Base-by-base conservation (phyloP, 352 stramenopile species). In the Globisporangium orthogonon region DNA sequence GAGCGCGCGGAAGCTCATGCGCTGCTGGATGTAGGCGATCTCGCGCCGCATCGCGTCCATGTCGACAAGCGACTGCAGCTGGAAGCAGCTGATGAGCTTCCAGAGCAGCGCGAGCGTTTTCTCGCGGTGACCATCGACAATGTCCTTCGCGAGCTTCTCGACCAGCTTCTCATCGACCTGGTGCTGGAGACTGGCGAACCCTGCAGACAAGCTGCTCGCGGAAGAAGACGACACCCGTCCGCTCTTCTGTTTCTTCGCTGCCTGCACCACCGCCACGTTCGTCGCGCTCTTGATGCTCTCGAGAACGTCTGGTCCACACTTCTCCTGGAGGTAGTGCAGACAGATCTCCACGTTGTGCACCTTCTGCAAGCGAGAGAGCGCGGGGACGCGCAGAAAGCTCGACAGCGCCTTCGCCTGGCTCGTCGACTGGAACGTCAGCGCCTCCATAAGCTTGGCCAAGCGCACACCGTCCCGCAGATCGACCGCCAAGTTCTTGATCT, bases 381-480 rank as follows among this genome's bases (percentile, higher is more conserved):
- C 90, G 6, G 97, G 97, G 10, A 98, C 75, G n/a, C 95, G 84
- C 47, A 99, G 76, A 39, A 84, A 89, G 10, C 60, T 68, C 17
- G 97, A 89, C 39, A 98, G 58, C 0, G 54, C 49, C 17, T 69
- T 41, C 47, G 44, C 10, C 57, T 73, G 7, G 50, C 56, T 46
- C 44, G 30, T 46, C 44, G 30, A 13, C 47, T 69, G 37, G 4
- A 59, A 61, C 4, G 87, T 91, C 7, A 98, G 61, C 11, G 89
- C 78, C 58, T 99, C 96, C 58, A 98, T 80, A 30, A 98, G 74
- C 56, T 96, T 95, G 0, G 88, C 86, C 4, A 99, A 70, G 18
- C 94, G 72, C 28, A 98, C 78, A 18, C 97, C 97, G 76, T 99
- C 97, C n/a, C 97, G 89, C 45, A 99, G 65, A 78, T 99, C 97